Evolutionary conservation across 495 filamentous ascomycete species (phyloP).

Genomic region (Aspergillus mulundensis): DNA sequence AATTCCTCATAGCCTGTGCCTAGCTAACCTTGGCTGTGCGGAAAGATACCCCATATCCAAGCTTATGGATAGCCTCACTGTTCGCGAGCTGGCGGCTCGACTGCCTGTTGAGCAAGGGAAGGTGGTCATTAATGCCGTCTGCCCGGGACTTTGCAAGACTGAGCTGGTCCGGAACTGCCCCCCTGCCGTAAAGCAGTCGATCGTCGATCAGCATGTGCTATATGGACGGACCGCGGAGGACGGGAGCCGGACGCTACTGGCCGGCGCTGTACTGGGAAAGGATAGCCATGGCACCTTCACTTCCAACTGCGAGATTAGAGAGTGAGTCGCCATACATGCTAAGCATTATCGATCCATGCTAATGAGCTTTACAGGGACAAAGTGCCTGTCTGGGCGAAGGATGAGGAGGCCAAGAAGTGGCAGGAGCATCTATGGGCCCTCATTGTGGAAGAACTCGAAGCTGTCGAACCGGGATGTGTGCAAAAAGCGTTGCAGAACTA

Average conservation of each 20-base stretch:
- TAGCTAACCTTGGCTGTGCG: not conserved
- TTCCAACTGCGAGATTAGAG: not conserved
- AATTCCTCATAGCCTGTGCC: not conserved
- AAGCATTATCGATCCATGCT: not conserved
- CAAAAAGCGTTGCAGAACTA: conserved; percentile 1
- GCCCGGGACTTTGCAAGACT: conserved; percentile 1
- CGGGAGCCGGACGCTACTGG: conserved; percentile 4
- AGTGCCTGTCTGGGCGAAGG: not conserved
- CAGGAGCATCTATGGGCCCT: conserved; percentile 1
- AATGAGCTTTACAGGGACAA: not conserved
- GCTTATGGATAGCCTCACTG: not conserved
- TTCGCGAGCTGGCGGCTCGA: not conserved
- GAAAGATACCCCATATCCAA: conserved; percentile 2
- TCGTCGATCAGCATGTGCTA: not conserved
- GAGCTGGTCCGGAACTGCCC: not conserved
- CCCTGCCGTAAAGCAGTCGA: not conserved
- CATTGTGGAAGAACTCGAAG: not conserved
- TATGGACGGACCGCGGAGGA: conserved; percentile 1
- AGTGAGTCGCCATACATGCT: not conserved
- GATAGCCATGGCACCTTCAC: not conserved
- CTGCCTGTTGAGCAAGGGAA: conserved; percentile 4
- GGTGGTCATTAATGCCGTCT: conserved; percentile 3
- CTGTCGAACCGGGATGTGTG: conserved; percentile 1
- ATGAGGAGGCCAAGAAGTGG: not conserved
- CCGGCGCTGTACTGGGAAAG: not conserved